These are phyloP conservation scores for Erodium moschatum DNA, from an alignment of 441 rosid species.

Conservation along the genomic window DNA sequence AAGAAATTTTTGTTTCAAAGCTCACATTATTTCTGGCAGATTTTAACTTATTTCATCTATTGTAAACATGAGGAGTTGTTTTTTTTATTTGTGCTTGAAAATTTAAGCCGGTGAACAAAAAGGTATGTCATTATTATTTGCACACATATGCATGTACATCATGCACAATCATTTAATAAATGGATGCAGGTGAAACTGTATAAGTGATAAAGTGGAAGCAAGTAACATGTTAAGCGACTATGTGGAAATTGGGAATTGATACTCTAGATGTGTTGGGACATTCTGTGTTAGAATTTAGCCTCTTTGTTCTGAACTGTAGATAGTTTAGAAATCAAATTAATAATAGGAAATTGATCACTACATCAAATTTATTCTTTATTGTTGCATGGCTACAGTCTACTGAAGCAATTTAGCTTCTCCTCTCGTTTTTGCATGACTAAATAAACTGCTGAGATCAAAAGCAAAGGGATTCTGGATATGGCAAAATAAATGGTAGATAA, in stretches of 20 bases:
- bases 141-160: not conserved
- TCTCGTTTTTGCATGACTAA: too few relatives aligned
- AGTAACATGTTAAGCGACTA: not conserved
- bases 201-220: not conserved
- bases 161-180: not conserved
- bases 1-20: not conserved
- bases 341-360: not conserved
- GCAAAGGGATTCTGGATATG: too few relatives aligned
- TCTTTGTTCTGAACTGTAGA: not conserved
- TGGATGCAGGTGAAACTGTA: not conserved
- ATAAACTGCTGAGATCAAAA: too few relatives aligned
- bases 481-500: too few relatives aligned
- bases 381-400: too few relatives aligned
- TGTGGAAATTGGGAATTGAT: not conserved
- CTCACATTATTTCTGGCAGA: not conserved
- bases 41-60: not conserved
- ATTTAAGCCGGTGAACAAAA: not conserved
- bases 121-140: not conserved
- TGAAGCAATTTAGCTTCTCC: too few relatives aligned
- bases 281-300: not conserved
- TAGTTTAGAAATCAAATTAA: not conserved
- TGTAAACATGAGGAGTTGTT: not conserved
- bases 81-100: not conserved
- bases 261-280: not conserved
- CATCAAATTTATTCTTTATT: not conserved